Percentiles rank a stretch among this genome's conserved stretches.
These are phyloP conservation scores for Miscanthus lutarioriparius DNA, from an alignment of 176 grass and related monocot genomes.

Conservation along the genomic window DNA sequence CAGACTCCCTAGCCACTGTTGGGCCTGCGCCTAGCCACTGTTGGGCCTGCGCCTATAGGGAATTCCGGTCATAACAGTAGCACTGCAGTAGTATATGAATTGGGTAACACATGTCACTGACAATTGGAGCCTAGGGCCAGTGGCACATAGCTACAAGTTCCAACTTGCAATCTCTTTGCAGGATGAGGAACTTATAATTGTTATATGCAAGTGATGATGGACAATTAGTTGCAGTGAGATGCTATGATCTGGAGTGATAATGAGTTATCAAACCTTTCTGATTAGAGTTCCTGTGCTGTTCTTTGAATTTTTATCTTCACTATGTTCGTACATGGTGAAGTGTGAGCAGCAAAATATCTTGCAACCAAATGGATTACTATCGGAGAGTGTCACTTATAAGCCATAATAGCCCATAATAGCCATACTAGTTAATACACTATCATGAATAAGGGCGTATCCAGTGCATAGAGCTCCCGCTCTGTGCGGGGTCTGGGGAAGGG, in stretches of 20 bases:
- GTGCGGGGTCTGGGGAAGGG: too few species aligned
- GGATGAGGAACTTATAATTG: not conserved
- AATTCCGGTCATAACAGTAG: too few species aligned
- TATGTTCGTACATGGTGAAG: not conserved
- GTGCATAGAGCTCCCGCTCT: too few species aligned
- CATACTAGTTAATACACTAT: not conserved
- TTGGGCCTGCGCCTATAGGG: too few species aligned
- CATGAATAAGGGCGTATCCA: too few species aligned
- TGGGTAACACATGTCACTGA: not conserved
- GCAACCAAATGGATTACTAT: not conserved
- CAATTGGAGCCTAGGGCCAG: not conserved
- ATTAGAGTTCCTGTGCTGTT: not conserved
- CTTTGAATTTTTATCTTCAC: not conserved
- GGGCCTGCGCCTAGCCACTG: too few species aligned
- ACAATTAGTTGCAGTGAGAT: not conserved
- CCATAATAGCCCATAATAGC: not conserved
- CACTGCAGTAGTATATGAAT: not conserved
- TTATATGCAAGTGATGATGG: not conserved
- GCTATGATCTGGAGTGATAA: not conserved
- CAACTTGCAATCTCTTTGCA: constrained; percentile 1
- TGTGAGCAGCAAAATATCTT: not conserved
- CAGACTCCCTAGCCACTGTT: too few species aligned
- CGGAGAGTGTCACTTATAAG: not conserved
- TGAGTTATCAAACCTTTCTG: not conserved
- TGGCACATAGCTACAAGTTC: not conserved